These are phyloP conservation scores for Kodamaea hsintzibuensis DNA, from an alignment of 805 yeast genomes.

Conservation along the genomic window DNA sequence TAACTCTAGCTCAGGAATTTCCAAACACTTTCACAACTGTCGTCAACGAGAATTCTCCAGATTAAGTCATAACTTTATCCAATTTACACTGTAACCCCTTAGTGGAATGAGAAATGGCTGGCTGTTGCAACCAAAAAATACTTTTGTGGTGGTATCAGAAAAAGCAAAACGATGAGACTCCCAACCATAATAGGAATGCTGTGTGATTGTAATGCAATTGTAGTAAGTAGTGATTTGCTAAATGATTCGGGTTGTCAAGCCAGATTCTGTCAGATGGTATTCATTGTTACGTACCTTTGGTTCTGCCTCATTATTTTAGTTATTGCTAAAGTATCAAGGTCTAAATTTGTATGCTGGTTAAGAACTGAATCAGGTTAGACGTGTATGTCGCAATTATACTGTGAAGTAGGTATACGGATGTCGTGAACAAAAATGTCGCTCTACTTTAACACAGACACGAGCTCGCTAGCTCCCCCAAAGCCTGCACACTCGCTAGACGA, in stretches of 20 bases:
- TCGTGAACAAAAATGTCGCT: background rate
- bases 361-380: background rate
- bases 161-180: background rate
- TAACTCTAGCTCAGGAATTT: background rate
- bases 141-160: background rate
- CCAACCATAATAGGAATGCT: background rate
- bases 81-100: background rate
- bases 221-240: background rate
- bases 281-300: background rate
- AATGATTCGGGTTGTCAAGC: background rate
- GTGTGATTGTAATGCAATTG: background rate
- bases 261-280: background rate
- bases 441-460: background rate
- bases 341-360: background rate
- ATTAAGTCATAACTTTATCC: background rate
- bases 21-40: background rate
- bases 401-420: too few relatives aligned
- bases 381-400: background rate
- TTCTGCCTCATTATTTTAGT: background rate
- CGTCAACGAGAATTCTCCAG: background rate
- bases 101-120: constrained; percentile 7
- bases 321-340: background rate
- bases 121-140: constrained; percentile 7
- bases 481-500: constrained; percentile 2
- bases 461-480: background rate